phyloP scores from a whole-genome alignment of 1,284 basidiomycete species.

The Puccinia horiana region DNA sequence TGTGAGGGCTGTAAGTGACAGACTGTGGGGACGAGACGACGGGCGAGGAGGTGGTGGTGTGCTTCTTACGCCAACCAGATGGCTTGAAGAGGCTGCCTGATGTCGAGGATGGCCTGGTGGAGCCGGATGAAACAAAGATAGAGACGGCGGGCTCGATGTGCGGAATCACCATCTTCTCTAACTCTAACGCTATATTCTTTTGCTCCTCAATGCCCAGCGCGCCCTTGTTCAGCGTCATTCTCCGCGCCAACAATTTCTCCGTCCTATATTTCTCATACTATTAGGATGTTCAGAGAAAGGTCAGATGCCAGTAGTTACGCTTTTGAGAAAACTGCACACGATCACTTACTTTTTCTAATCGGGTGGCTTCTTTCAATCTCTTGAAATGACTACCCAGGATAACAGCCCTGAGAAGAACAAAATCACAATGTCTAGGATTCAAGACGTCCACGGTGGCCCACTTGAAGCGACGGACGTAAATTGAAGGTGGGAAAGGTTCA shows the following conservation, averaged over 20 bases:
- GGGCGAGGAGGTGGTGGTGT: not conserved
- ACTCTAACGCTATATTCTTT: slow-evolving; percentile 11
- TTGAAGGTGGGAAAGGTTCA: not conserved
- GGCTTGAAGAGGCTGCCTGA: not conserved
- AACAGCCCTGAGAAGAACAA: slow-evolving; percentile 26
- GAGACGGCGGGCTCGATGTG: slow-evolving; percentile 24
- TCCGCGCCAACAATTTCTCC: slow-evolving; percentile 22
- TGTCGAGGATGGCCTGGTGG: not conserved
- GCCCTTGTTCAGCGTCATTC: slow-evolving; percentile 25
- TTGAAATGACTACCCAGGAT: slow-evolving; percentile 43
- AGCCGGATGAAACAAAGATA: slow-evolving; percentile 1
- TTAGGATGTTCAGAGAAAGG: not conserved
- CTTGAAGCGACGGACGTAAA: slow-evolving; percentile 20
- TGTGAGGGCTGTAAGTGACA: not conserved
- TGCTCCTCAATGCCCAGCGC: slow-evolving; percentile 26
- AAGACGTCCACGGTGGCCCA: slow-evolving; percentile 39
- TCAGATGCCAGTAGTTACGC: not conserved
- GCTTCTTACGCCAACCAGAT: slow-evolving; percentile 16
- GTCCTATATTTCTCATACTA: slow-evolving; percentile 46
- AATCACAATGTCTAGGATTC: slow-evolving; percentile 43
- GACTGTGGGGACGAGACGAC: not conserved
- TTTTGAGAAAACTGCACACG: not conserved
- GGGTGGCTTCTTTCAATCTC: slow-evolving; percentile 40
- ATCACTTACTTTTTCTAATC: slow-evolving; percentile 39
- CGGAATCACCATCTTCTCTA: slow-evolving; percentile 34